Percentiles rank a stretch among this genome's conserved stretches.
Evolutionary conservation across 108 stramenopile species (phyloP).

Genomic region (Skeletonema costatum): DNA sequence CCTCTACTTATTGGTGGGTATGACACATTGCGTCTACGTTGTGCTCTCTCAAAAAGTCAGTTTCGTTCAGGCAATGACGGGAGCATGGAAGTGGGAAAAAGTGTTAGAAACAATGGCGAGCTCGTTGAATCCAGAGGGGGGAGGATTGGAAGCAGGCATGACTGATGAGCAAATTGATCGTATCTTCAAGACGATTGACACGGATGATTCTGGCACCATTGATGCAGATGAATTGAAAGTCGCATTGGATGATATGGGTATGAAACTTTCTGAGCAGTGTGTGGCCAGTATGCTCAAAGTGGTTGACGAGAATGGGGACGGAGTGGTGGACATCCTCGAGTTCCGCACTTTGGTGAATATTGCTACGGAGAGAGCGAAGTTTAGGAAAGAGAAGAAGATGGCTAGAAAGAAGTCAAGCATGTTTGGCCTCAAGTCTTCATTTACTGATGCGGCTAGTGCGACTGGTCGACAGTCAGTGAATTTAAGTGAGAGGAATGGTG

Average conservation of each 20-base stretch:
- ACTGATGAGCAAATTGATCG: constrained; percentile 8
- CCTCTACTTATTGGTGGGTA: constrained; percentile 24
- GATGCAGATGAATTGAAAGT: constrained; percentile 39
- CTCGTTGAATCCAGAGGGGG: constrained; percentile 5
- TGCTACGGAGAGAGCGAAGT: background rate
- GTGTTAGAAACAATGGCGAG: constrained; percentile 13
- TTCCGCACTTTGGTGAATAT: constrained; percentile 13
- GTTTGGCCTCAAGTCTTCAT: background rate
- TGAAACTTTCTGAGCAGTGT: constrained; percentile 13
- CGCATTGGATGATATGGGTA: constrained; percentile 28
- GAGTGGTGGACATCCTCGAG: constrained; percentile 33
- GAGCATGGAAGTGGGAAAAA: constrained; percentile 52
- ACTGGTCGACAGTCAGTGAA: background rate
- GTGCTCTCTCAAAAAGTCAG: constrained; percentile 7
- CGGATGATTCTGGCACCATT: constrained; percentile 33
- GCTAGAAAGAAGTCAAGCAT: background rate
- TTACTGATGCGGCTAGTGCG: background rate
- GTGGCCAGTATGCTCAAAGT: constrained; percentile 15
- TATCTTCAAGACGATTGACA: constrained; percentile 44
- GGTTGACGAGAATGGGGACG: constrained; percentile 35
- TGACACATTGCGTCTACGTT: background rate
- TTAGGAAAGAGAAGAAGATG: background rate
- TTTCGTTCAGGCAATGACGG: constrained; percentile 33
- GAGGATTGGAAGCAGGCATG: constrained; percentile 7
- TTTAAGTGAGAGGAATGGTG: background rate